Evolutionary conservation across 2,329 filamentous ascomycete species (phyloP), one percentile per base, ranked within the genome.

Genomic region (Fusarium gaditjirri): DNA sequence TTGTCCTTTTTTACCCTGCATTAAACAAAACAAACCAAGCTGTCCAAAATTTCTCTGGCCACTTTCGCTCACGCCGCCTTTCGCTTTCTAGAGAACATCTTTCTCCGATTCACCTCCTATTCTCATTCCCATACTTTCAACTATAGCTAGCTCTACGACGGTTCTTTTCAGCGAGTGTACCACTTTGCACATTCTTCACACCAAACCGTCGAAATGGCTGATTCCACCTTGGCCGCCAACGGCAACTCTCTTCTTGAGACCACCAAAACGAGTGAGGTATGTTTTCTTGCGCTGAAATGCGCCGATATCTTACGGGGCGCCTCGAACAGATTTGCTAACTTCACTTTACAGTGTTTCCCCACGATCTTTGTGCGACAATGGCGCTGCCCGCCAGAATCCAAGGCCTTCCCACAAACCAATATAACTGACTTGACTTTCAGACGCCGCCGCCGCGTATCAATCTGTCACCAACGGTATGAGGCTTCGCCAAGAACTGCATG

Each of bases 221-320:
- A 77, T 68, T 64, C 79, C 72, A 76, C 80, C 63, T 76, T 77
- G 35, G 76, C 81, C 77, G 79, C 81, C 80, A 87, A 87, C 80
- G 86, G 85, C 78, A 81, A 76, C 75, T 82, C 84, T 75, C 80
- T 82, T 73, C 69, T 84, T 70, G 81, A 87, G 73, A 78, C 81
- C 73, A 81, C 86, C 77, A 88, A 87, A 80, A 82, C 80, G 77
- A 88, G 87, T 89, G 83, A 82, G 87, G 87, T 87, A 77, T 63
- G 85, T 76, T 53, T 53, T 82, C 70, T 31, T 50, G 13, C 19
- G 33, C n/a, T 21, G 44, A 64, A 66, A 50, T 65, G 53, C 59
- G 55, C 53, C 61, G 68, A 61, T 54, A 55, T 49, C 49, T 54
- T 43, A 55, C 64, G 53, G 63, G 44, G 63, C 66, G 42, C 41